Conservation (phyloP, 2,329 filamentous ascomycete species). For the Ophiostoma novo-ulmi region DNA sequence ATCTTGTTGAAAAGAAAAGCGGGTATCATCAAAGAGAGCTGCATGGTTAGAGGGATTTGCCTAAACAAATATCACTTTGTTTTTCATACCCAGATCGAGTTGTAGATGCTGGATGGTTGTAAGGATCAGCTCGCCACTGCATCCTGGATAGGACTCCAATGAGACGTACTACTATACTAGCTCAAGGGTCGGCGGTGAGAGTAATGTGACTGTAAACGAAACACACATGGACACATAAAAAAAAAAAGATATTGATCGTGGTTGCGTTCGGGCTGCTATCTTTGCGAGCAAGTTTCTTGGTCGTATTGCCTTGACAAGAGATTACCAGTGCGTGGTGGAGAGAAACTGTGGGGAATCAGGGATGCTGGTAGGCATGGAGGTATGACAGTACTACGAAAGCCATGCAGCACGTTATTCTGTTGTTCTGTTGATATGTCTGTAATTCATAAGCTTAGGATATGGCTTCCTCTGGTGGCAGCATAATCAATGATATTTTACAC, state of each 20-base stretch:
- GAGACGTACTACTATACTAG: neutral
- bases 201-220: neutral
- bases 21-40: no score
- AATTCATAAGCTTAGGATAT: neutral
- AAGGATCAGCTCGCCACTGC: neutral
- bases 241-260: no score
- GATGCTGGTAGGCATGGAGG: neutral
- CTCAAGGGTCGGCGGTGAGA: neutral
- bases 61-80: no score
- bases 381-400: neutral
- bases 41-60: no score
- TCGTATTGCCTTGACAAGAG: neutral
- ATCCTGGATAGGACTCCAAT: neutral
- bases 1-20: no score
- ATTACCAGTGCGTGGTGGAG: slow-evolving; percentile 4
- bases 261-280: neutral
- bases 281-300: slow-evolving; percentile 8
- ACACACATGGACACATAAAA: neutral
- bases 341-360: neutral
- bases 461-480: neutral
- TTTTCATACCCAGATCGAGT: neutral
- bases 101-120: neutral
- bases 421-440: neutral
- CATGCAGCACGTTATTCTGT: neutral
- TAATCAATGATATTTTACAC: neutral